Evolutionary conservation across 176 grass and related monocot species (phyloP).

Genomic region (Triticum urartu): DNA sequence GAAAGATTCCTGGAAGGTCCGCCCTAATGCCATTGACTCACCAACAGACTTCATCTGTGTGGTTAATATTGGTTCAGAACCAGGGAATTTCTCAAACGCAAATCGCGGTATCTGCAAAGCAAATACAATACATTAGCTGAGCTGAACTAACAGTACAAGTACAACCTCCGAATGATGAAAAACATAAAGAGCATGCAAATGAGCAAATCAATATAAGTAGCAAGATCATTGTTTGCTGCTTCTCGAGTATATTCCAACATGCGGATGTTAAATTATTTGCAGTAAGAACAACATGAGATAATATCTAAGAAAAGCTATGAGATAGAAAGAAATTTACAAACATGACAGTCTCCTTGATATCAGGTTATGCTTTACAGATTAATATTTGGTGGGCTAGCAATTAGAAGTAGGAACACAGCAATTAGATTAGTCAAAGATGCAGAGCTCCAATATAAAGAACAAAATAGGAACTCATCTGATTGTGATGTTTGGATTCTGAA

Average conservation of each 20-base stretch:
- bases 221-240: neutral
- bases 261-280: neutral
- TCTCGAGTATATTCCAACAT: constrained; percentile 7
- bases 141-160: constrained; percentile 9
- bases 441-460: neutral
- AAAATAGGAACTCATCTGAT: neutral
- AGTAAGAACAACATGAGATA: neutral
- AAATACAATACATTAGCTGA: constrained; percentile 15
- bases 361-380: neutral
- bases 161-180: neutral
- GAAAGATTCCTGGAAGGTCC: constrained; percentile 96
- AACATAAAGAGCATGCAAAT: neutral
- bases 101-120: constrained; percentile 90
- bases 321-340: neutral
- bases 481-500: constrained; percentile 1
- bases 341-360: neutral
- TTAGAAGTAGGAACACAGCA: neutral
- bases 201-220: neutral
- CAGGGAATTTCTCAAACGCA: constrained; percentile 99
- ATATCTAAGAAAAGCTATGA: neutral
- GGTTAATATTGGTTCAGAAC: constrained; percentile 84
- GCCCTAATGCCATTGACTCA: constrained; percentile 89
- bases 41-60: constrained; percentile 99
- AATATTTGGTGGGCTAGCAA: neutral
- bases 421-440: constrained; percentile 14